Conservation (phyloP, 2,329 filamentous ascomycete species). For the Alternaria atra region DNA sequence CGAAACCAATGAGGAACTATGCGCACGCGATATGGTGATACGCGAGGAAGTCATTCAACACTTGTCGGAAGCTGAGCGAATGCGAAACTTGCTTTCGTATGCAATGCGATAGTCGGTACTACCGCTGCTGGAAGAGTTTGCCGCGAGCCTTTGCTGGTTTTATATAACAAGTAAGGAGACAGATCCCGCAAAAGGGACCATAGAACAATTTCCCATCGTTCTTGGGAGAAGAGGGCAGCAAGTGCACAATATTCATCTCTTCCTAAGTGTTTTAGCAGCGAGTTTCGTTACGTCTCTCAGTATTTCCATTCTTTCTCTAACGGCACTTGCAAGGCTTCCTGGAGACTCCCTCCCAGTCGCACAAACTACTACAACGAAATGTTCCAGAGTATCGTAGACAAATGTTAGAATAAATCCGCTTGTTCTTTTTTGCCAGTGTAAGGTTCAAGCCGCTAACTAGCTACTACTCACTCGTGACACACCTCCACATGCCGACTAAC, state of each 20-base stretch:
- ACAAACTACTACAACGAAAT: neutral
- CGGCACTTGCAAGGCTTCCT: no score
- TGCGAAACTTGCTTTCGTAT: neutral
- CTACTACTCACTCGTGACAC: neutral
- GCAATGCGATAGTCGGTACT: fast-evolving
- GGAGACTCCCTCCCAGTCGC: neutral
- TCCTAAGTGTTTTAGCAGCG: no score
- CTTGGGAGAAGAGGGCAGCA: no score
- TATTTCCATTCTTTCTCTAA: no score
- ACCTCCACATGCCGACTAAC: conserved; percentile 10
- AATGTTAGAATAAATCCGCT: neutral
- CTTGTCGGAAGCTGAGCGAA: neutral
- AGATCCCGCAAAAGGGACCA: no score
- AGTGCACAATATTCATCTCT: no score
- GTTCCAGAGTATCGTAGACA: neutral
- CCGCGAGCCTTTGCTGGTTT: no score
- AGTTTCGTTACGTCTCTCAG: no score
- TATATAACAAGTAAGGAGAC: no score
- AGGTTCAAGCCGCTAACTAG: neutral
- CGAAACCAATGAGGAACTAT: neutral
- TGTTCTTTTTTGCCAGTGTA: neutral
- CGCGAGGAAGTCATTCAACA: neutral
- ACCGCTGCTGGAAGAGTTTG: neutral
- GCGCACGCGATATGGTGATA: neutral
- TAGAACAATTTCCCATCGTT: no score